These are phyloP conservation scores for Syzygium aqueum DNA, from an alignment of 345 rosid genomes.

Conservation along the genomic window DNA sequence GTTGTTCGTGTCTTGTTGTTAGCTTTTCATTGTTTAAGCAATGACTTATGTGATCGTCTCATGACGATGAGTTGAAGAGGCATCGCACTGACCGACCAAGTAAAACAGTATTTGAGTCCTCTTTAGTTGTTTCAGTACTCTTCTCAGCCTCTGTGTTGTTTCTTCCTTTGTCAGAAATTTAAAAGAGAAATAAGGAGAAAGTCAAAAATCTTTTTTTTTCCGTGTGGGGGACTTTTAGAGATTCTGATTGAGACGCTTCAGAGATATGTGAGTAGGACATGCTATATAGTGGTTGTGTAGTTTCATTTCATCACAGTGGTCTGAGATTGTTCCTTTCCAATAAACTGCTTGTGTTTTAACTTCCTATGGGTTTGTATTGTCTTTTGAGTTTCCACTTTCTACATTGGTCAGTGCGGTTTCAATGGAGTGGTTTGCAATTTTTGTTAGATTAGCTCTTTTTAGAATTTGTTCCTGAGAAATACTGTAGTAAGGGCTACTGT, in stretches of 20 bases:
- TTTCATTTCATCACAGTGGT: neutral
- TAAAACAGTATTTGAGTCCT: neutral
- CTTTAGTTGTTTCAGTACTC: constrained; percentile 6
- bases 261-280: constrained; percentile 21
- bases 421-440: neutral
- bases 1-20: constrained; percentile 7
- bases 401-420: neutral
- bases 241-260: constrained; percentile 71
- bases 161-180: constrained; percentile 19
- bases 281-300: constrained; percentile 23
- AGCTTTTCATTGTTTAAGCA: neutral
- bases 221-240: constrained; percentile 7
- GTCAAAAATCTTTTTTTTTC: constrained; percentile 17
- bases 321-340: neutral
- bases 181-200: constrained; percentile 17
- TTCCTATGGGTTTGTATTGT: neutral
- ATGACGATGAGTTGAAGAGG: neutral
- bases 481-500: neutral
- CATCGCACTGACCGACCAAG: neutral
- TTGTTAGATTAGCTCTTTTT: neutral
- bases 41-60: neutral
- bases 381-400: neutral
- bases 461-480: neutral
- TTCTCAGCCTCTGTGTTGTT: neutral
- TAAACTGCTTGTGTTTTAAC: neutral